These are phyloP conservation scores for Cryptosporidium viatorum DNA, from an alignment of 169 alveolate genomes.

Conservation along the genomic window DNA sequence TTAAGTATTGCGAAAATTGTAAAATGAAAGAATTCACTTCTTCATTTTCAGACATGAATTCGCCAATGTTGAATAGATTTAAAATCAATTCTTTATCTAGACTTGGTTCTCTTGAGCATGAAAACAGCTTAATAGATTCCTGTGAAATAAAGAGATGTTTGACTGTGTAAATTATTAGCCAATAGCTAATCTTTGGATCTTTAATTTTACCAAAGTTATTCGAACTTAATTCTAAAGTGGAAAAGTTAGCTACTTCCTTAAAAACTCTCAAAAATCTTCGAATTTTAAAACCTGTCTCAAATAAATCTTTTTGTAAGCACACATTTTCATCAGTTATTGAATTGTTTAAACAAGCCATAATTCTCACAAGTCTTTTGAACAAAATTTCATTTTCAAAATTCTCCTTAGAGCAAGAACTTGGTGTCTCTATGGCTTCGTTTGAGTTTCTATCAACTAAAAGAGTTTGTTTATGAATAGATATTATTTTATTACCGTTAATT, in stretches of 20 bases:
- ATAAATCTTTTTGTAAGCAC: neutral
- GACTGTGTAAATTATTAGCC: neutral
- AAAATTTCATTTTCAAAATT: neutral
- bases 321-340: neutral
- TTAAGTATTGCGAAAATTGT: neutral
- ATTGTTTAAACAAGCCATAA: neutral
- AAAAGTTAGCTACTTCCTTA: neutral
- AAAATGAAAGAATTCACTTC: neutral
- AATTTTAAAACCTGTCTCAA: constrained; percentile 37
- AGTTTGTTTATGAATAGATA: constrained; percentile 5
- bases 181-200: constrained; percentile 4
- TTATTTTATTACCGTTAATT: neutral
- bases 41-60: neutral
- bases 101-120: neutral
- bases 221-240: neutral
- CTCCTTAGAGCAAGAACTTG: neutral
- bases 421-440: neutral
- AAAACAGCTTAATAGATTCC: neutral
- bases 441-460: constrained; percentile 22
- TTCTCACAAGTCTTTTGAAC: neutral
- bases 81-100: constrained; percentile 3
- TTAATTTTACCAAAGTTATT: neutral
- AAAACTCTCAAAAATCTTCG: constrained; percentile 29
- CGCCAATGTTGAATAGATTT: neutral
- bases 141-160: constrained; percentile 2